Conservation (phyloP, 2,329 filamentous ascomycete genomes). For the Apiospora koreana region DNA sequence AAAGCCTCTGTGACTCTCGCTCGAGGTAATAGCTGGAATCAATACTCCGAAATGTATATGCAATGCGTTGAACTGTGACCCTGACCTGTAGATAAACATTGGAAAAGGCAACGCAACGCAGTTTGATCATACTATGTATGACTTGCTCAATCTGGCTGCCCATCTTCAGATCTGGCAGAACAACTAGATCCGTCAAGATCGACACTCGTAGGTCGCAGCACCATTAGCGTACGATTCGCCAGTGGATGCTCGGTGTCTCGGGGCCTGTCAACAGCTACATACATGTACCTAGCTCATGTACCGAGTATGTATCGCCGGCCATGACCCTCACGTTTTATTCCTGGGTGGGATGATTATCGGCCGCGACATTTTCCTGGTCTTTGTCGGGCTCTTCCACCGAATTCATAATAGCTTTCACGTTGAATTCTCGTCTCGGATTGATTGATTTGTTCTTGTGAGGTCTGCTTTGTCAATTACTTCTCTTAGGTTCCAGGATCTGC, state of each 20-base stretch:
- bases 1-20: too few relatives aligned
- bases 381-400: neutral
- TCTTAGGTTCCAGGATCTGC: neutral
- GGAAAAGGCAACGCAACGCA: neutral
- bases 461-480: neutral
- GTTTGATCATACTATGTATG: too few relatives aligned
- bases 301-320: conserved; percentile 1
- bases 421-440: neutral
- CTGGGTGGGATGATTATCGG: neutral
- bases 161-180: neutral
- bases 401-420: neutral
- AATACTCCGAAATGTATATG: neutral
- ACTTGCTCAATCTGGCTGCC: neutral
- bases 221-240: neutral
- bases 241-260: conserved; percentile 4
- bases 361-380: neutral
- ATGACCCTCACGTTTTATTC: conserved; percentile 7
- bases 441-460: too few relatives aligned
- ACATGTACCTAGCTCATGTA: neutral
- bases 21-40: too few relatives aligned
- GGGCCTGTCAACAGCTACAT: neutral
- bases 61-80: neutral
- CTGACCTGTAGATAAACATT: neutral
- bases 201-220: neutral
- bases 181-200: neutral